phyloP scores from a whole-genome alignment of 495 filamentous ascomycete genomes.

The Daldinia loculata region DNA sequence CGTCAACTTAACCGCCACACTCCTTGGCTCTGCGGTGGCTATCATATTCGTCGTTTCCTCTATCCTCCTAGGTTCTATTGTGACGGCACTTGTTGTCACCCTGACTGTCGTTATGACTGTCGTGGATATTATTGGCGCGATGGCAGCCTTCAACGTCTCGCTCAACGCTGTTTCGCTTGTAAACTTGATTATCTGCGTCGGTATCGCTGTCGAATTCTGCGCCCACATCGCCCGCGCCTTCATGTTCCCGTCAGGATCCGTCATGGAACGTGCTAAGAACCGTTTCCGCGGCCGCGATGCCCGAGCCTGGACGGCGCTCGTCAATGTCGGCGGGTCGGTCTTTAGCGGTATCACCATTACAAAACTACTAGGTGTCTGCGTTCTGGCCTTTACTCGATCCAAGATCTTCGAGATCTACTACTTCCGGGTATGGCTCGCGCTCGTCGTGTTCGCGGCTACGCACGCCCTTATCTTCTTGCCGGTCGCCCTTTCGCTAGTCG shows the following conservation, averaged over 20 bases:
- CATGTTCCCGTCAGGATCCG: constrained; percentile 82
- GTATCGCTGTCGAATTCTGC: constrained; percentile 96
- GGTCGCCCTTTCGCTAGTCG: constrained; percentile 84
- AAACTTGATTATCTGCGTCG: constrained; percentile 95
- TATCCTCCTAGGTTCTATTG: constrained; percentile 81
- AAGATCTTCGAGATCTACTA: constrained; percentile 99
- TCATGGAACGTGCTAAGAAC: constrained; percentile 77
- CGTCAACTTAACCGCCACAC: constrained; percentile 74
- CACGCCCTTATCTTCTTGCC: constrained; percentile 94
- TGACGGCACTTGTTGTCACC: constrained; percentile 83
- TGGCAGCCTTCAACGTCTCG: constrained; percentile 89
- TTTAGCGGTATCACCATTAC: constrained; percentile 97
- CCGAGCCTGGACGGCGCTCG: constrained; percentile 87
- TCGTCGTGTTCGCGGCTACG: constrained; percentile 86
- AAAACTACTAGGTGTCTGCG: constrained; percentile 89
- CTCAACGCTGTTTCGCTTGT: constrained; percentile 97
- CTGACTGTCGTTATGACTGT: constrained; percentile 90
- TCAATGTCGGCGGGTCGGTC: constrained; percentile 92
- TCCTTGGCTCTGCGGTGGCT: constrained; percentile 82
- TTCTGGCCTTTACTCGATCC: constrained; percentile 91
- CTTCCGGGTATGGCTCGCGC: constrained; percentile 92
- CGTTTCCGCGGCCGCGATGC: constrained; percentile 80
- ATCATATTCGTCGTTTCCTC: constrained; percentile 83
- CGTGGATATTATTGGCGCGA: constrained; percentile 91
- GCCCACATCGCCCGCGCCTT: constrained; percentile 96